These are phyloP conservation scores for Penicillium sp. DNA, from an alignment of 2,329 filamentous ascomycete genomes.

Conservation along the genomic window DNA sequence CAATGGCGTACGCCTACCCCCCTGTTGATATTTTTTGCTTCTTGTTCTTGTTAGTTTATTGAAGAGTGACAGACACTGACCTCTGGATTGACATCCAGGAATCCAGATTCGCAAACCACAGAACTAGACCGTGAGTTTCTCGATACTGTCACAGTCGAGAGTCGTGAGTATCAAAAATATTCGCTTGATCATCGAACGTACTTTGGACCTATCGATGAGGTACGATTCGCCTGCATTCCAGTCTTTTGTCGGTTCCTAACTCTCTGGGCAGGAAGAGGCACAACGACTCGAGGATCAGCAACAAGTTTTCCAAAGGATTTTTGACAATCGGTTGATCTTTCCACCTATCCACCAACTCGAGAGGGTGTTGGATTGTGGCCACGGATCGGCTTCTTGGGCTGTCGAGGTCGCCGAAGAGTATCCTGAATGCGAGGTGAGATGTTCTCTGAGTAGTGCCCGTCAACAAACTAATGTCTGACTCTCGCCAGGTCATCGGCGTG, in stretches of 20 bases:
- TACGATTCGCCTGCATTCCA: conserved; percentile 38
- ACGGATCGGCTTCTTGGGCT: conserved; percentile 71
- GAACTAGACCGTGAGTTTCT: conserved; percentile 60
- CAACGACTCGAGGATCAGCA: conserved; percentile 67
- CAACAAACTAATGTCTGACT: conserved; percentile 18
- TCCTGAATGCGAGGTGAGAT: conserved; percentile 64
- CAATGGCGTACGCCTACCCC: conserved; percentile 33
- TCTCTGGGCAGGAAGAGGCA: conserved; percentile 60
- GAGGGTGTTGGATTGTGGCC: conserved; percentile 71
- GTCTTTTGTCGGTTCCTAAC: conserved; percentile 15
- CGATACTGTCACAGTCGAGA: conserved; percentile 61
- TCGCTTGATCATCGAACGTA: conserved; percentile 66
- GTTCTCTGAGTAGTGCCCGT: background rate
- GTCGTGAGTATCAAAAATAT: conserved; percentile 68
- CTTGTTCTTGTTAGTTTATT: conserved; percentile 1
- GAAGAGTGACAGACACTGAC: conserved; percentile 27
- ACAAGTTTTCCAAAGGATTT: conserved; percentile 61
- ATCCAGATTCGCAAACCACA: conserved; percentile 48
- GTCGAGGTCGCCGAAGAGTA: conserved; percentile 65
- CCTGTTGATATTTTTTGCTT: background rate
- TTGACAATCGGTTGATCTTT: conserved; percentile 69
- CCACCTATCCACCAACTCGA: conserved; percentile 61
- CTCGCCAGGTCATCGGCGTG: conserved; percentile 64
- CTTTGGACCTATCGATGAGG: conserved; percentile 71
- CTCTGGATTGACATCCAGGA: conserved; percentile 30